Base-by-base conservation (phyloP, 116 monocot genomes). In the Phalaenopsis hybrid region DNA sequence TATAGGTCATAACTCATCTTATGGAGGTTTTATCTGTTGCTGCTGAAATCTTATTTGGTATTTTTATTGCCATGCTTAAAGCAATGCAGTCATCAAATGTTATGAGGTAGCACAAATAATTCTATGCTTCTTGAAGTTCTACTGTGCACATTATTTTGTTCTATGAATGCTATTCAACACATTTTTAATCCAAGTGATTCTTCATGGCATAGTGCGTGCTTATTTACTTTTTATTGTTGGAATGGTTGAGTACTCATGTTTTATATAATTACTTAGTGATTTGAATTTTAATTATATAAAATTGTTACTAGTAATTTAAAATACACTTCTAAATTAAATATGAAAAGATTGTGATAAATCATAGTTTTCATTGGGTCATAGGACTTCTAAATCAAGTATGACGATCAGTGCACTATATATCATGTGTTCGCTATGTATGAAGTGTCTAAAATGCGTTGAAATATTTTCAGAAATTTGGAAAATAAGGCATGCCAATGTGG, bases 1-100 rank as follows among this genome's bases (percentile, higher is more conserved):
- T 23, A 76, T 79, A 91, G 88, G 85, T 20, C 23, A 58, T 85
- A 58, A 46, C 65, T 57, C 74, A 78, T 81, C 50, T 89, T 65
- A 68, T 57, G 50, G 87, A 87, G 70, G 57, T 80, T 59, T 81
- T 76, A 80, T 80, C 74, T 73, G 72, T 87, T 74, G 68, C 76
- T 51, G 55, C 52, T 86, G 92, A 89, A 79, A 61, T 86, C 52
- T 69, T 87, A 44, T 84, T 92, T 76, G 79, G 84, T 77, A 33
- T 92, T 6, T 84, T 82, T 77, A 55, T 88, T 81, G 85, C 72
- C 74, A 76, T 86, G 15, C 33, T 82, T 49, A 89, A 81, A 82
- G 79, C 82, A 84, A 63, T 81, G 65, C 75, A 68, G 76, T 55
- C 72, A 46, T 73, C 82, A 70, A 49, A 21, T 74, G 51, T 61